Evolutionary conservation across 169 alveolate genomes (phyloP), one percentile per base, ranked within the genome.

Genomic region (Cryptosporidium felis): DNA sequence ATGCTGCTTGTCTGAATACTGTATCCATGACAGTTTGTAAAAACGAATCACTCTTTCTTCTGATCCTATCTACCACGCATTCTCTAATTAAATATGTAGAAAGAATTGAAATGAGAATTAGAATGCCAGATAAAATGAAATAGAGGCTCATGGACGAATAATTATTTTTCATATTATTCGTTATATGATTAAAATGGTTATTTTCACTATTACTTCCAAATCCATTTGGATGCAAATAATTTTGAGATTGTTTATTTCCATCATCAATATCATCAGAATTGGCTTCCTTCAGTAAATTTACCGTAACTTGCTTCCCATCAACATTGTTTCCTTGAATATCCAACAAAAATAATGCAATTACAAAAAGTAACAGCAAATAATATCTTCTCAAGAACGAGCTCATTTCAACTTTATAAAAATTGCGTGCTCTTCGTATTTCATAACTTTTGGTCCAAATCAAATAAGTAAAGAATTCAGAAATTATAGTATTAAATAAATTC

Each of bases 1-100:
- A 74, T n/a, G 85, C 59, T 74, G 67, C 85, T 49, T 74, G 85
- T 23, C 85, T 42, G 45, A 74, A 74, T 26, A 74, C 85, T 6
- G 85, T 74, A 16, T 74, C 85, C 85, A 74, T 74, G 16, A 74
- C 85, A 16, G 65, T 38, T n/a, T 74, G 85, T 8, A 74, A 61
- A 74, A 74, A 74, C 16, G 66, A 74, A 18, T 74, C 85, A 21
- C 40, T 74, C 30, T 74, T 74, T 9, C 28, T 51, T 49, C 67
- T 34, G 5, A 74, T 74, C 23, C 85, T 49, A 34, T 74, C 67
- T 32, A 74, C 85, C 9, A 74, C 12, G n/a, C 85, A 74, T 32
- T 74, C 85, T 21, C 85, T 74, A 23, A 74, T 58, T 34, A 74
- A 10, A 5, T 49, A 36, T 28, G 85, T 74, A 4, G 85, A 53